Percentiles rank a stretch among this genome's conserved stretches.
Evolutionary conservation across 2,329 filamentous ascomycete genomes (phyloP).

Genomic region (Diaporthe sp.): DNA sequence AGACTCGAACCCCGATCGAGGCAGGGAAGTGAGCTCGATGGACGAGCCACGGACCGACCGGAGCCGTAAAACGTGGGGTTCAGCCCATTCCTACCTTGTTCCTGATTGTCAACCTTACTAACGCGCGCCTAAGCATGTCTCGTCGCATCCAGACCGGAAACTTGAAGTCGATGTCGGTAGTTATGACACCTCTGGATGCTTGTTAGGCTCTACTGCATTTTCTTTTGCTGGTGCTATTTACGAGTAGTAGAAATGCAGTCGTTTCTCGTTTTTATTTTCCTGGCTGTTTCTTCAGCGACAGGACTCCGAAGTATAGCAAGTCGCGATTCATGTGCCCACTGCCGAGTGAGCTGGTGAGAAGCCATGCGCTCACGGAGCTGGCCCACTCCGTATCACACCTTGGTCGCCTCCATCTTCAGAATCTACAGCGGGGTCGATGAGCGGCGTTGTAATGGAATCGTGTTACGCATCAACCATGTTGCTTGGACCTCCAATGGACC

Average conservation of each 20-base stretch:
- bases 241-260: neutral
- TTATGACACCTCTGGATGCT: neutral
- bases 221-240: neutral
- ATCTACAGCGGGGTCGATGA: neutral
- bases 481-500: neutral
- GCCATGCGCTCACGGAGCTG: neutral
- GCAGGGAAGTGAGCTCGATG: neutral
- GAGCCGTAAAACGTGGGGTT: conserved; percentile 19
- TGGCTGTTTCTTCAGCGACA: no score
- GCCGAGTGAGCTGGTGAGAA: neutral
- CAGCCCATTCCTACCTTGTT: neutral
- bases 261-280: neutral
- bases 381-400: conserved; percentile 17
- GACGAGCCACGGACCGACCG: conserved; percentile 6
- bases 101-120: conserved; percentile 9
- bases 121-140: neutral
- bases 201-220: neutral
- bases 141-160: neutral
- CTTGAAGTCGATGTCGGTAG: neutral
- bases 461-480: neutral
- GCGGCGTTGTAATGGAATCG: neutral
- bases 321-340: neutral
- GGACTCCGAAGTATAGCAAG: neutral
- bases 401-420: neutral
- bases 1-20: neutral